Conservation (phyloP, 768 basidiomycete genomes). For the Pholiota microspora region DNA sequence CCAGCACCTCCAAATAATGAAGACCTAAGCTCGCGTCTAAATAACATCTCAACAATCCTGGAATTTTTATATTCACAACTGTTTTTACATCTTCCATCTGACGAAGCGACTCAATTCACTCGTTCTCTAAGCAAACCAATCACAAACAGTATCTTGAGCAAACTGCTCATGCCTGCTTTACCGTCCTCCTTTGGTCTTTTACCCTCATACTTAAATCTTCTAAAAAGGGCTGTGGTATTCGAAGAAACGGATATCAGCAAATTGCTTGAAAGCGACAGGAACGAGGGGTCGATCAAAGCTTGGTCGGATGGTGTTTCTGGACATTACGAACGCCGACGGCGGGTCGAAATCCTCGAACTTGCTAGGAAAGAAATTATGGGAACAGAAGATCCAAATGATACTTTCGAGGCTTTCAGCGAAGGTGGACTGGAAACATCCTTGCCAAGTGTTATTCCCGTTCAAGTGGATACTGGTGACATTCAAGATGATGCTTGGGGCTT, state of each 20-base stretch:
- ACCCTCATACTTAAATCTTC: constrained; percentile 57
- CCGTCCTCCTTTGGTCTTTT: constrained; percentile 63
- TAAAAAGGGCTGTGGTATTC: constrained; percentile 59
- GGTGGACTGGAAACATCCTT: constrained; percentile 27
- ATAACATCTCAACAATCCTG: constrained; percentile 54
- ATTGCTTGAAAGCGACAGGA: constrained; percentile 45
- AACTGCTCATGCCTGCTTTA: constrained; percentile 66
- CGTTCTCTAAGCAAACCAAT: constrained; percentile 60
- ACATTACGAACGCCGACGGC: constrained; percentile 79
- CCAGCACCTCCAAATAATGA: constrained; percentile 43
- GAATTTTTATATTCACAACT: constrained; percentile 62
- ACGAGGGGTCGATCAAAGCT: constrained; percentile 52
- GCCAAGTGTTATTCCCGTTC: constrained; percentile 29
- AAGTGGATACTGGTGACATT: constrained; percentile 33
- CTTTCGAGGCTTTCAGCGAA: constrained; percentile 42
- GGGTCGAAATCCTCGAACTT: constrained; percentile 62
- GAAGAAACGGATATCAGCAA: constrained; percentile 55
- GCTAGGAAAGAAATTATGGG: constrained; percentile 54
- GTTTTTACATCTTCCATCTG: constrained; percentile 51
- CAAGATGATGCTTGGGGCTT: constrained; percentile 36
- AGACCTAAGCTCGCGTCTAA: constrained; percentile 40
- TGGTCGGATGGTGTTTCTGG: constrained; percentile 70
- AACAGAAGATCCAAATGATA: constrained; percentile 32
- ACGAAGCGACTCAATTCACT: constrained; percentile 46
- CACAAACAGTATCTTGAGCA: constrained; percentile 57